Conservation (phyloP, 2,329 filamentous ascomycete genomes). For the Paraconiothyrium brasiliense region DNA sequence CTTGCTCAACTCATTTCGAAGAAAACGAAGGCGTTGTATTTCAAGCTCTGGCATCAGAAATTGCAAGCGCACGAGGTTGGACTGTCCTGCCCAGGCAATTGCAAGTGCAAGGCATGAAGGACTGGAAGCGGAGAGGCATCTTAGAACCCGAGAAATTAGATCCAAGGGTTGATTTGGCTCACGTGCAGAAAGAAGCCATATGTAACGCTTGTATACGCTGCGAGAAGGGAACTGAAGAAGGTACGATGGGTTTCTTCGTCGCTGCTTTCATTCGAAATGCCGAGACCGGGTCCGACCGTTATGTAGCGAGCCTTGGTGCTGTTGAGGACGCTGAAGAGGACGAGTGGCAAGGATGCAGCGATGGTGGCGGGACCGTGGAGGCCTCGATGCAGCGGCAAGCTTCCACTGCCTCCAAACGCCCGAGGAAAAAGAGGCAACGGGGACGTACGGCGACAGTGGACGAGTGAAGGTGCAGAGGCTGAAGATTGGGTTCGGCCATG, state of each 20-base stretch:
- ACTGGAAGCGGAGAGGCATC: constrained; percentile 72
- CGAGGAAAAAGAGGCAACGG: constrained; percentile 36
- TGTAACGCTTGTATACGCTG: constrained; percentile 83
- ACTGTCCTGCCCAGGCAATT: constrained; percentile 74
- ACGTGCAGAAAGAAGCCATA: constrained; percentile 47
- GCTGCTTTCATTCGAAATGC: constrained; percentile 78
- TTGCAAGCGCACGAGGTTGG: constrained; percentile 78
- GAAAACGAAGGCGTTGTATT: constrained; percentile 91
- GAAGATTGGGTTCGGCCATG: background rate
- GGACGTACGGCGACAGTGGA: constrained; percentile 10
- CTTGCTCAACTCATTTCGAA: constrained; percentile 85
- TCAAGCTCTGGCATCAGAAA: constrained; percentile 71
- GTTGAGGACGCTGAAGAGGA: constrained; percentile 40
- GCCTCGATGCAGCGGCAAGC: background rate
- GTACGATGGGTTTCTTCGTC: constrained; percentile 96
- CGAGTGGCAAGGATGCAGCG: constrained; percentile 57
- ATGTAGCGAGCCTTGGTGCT: constrained; percentile 8
- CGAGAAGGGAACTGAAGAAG: constrained; percentile 80
- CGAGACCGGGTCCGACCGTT: constrained; percentile 10
- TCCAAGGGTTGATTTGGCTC: constrained; percentile 60
- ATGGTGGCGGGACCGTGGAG: constrained; percentile 32
- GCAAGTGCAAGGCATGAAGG: constrained; percentile 78
- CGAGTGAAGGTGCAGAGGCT: background rate
- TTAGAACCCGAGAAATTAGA: constrained; percentile 52
- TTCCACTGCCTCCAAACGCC: constrained; percentile 12